A percentile compares a stretch with the other conserved stretches of the same genome.
Evolutionary conservation across 2,329 filamentous ascomycete genomes (phyloP).

Genomic region (Parascedosporium putredinis): DNA sequence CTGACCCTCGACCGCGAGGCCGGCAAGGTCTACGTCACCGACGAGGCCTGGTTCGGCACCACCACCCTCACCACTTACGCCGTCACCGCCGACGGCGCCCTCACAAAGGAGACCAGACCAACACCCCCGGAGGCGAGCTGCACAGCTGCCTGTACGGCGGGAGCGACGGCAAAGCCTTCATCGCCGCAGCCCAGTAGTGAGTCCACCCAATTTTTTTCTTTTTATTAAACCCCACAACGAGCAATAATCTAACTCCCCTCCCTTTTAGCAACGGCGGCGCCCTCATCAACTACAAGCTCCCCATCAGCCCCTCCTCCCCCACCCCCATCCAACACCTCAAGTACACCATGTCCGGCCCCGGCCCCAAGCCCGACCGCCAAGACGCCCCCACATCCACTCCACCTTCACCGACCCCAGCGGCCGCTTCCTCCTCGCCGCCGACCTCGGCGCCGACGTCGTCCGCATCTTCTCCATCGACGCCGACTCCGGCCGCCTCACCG

Average conservation of each 20-base stretch:
- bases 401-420: constrained; percentile 38
- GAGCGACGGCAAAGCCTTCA: constrained; percentile 25
- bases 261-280: constrained; percentile 31
- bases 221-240: too few relatives aligned
- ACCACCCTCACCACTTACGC: constrained; percentile 23
- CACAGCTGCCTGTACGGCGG: constrained; percentile 30
- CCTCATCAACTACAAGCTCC: constrained; percentile 32
- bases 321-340: constrained; percentile 24
- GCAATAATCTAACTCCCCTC: too few relatives aligned
- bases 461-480: constrained; percentile 41
- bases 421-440: constrained; percentile 37
- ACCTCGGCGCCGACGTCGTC: constrained; percentile 44
- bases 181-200: constrained; percentile 35
- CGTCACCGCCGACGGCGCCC: constrained; percentile 20
- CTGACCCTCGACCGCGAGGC: constrained; percentile 11
- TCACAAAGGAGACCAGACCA: constrained; percentile 21
- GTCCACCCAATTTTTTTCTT: too few relatives aligned
- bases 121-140: constrained; percentile 25
- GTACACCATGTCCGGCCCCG: constrained; percentile 30
- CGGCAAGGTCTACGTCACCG: constrained; percentile 13
- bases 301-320: constrained; percentile 19
- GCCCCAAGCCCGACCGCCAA: constrained; percentile 37
- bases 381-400: constrained; percentile 45
- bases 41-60: constrained; percentile 11
- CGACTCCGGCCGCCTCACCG: constrained; percentile 31